phyloP scores from a whole-genome alignment of 2,329 filamentous ascomycete genomes.

The Cadophora malorum region DNA sequence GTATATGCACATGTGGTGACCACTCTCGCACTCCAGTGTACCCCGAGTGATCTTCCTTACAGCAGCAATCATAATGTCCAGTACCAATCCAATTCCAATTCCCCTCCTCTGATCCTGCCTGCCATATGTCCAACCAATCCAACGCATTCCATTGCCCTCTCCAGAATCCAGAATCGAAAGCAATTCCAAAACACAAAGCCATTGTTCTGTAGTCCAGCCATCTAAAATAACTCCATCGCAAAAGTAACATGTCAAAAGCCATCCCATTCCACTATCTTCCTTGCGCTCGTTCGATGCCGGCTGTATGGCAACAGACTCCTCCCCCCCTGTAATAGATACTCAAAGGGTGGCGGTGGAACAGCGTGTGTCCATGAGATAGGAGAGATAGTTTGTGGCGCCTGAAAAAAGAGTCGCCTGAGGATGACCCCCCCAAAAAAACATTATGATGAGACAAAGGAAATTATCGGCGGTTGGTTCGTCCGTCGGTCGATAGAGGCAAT shows the following conservation, averaged over 20 bases:
- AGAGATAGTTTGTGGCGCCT: neutral
- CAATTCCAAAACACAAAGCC: neutral
- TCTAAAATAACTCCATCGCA: slow-evolving; percentile 26
- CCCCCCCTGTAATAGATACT: slow-evolving; percentile 1
- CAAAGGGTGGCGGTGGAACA: slow-evolving; percentile 14
- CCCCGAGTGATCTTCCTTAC: neutral
- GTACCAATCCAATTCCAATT: neutral
- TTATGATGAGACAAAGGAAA: slow-evolving; percentile 12
- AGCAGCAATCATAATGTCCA: slow-evolving; percentile 12
- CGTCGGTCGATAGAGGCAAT: slow-evolving; percentile 1
- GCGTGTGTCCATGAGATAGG: slow-evolving; percentile 3
- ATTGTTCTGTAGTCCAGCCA: slow-evolving; percentile 15
- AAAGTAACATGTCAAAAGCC: slow-evolving; percentile 19
- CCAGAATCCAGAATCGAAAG: slow-evolving; percentile 17
- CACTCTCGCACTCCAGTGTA: slow-evolving; percentile 11
- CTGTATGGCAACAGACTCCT: neutral
- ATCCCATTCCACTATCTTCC: neutral
- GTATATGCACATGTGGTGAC: slow-evolving; percentile 11
- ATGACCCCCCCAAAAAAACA: slow-evolving; percentile 6
- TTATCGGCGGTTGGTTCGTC: neutral
- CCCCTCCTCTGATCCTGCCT: too few species aligned
- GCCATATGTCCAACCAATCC: neutral
- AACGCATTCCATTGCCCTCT: neutral
- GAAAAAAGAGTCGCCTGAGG: slow-evolving; percentile 2
- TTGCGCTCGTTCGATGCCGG: slow-evolving; percentile 4